phyloP scores from a whole-genome alignment of 345 rosid species.

The Pugionium dolabratum region DNA sequence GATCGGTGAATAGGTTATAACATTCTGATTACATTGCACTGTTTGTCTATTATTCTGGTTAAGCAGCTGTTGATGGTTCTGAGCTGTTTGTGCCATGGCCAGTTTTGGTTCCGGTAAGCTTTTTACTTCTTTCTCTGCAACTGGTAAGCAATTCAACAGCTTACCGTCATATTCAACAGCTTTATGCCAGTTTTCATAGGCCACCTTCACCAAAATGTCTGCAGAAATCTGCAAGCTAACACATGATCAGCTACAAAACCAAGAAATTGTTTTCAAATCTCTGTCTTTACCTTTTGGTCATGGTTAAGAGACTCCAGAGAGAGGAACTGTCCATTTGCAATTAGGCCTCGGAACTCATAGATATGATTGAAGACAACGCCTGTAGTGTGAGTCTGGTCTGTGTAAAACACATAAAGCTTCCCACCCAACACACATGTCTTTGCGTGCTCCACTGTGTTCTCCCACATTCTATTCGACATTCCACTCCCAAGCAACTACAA shows the following conservation, averaged over 20 bases:
- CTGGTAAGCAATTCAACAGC: constrained; percentile 56
- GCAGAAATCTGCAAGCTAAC: constrained; percentile 63
- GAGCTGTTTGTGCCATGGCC: constrained; percentile 8
- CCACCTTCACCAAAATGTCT: constrained; percentile 77
- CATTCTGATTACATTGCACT: constrained; percentile 45
- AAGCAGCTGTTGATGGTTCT: constrained; percentile 28
- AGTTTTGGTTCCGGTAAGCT: constrained; percentile 36
- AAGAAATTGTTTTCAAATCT: constrained; percentile 1
- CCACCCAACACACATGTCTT: constrained; percentile 88
- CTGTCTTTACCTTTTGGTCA: constrained; percentile 65
- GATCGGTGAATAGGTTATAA: constrained; percentile 42
- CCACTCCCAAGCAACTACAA: constrained; percentile 90
- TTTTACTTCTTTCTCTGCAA: constrained; percentile 44
- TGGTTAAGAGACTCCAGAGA: constrained; percentile 72
- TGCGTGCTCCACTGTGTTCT: constrained; percentile 88
- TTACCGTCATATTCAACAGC: constrained; percentile 80
- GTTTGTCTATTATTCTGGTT: constrained; percentile 44
- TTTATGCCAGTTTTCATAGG: constrained; percentile 90
- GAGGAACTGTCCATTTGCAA: constrained; percentile 73
- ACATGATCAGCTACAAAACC: constrained; percentile 17
- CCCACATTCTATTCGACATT: constrained; percentile 99
- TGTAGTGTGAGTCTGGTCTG: constrained; percentile 52
- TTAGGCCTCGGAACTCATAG: constrained; percentile 80
- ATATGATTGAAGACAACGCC: constrained; percentile 86
- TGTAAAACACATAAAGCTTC: constrained; percentile 72